phyloP scores from a whole-genome alignment of 2,329 filamentous ascomycete genomes.

The Aspergillus sp. region DNA sequence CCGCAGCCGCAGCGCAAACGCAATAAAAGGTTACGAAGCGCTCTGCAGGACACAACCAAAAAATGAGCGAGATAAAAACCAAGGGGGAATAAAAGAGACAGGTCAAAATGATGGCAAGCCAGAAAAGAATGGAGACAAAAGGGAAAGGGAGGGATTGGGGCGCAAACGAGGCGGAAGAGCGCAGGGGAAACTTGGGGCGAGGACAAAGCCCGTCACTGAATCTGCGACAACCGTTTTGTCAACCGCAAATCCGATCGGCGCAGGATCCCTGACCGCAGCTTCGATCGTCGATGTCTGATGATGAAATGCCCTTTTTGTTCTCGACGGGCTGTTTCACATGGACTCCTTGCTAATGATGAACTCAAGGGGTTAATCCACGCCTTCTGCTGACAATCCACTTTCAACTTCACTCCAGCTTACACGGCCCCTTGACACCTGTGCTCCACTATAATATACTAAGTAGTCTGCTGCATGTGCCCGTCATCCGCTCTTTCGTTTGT shows the following conservation, averaged over 20 bases:
- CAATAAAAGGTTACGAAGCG: not conserved
- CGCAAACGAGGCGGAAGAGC: not conserved
- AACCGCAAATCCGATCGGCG: not conserved
- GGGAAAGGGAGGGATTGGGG: not conserved
- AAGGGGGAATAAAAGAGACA: not conserved
- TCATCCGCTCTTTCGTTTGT: no score
- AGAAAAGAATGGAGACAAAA: not conserved
- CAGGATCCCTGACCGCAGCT: not conserved
- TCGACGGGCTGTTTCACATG: not conserved
- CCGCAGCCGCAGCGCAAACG: conserved; percentile 17
- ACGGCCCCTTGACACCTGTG: not conserved
- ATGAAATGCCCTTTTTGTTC: not conserved
- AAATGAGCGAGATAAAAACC: not conserved
- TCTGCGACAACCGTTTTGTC: not conserved
- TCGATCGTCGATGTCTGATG: not conserved
- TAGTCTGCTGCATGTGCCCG: no score
- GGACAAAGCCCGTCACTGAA: not conserved
- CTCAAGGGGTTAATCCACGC: no score
- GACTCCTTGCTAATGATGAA: no score
- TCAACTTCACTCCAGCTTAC: not conserved
- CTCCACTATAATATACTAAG: no score
- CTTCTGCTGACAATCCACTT: not conserved
- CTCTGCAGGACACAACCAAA: not conserved
- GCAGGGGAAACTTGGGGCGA: not conserved
- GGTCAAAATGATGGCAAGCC: not conserved